These are phyloP conservation scores for Alternaria novae-zelandiae DNA, from an alignment of 2,329 filamentous ascomycete genomes.

Conservation along the genomic window DNA sequence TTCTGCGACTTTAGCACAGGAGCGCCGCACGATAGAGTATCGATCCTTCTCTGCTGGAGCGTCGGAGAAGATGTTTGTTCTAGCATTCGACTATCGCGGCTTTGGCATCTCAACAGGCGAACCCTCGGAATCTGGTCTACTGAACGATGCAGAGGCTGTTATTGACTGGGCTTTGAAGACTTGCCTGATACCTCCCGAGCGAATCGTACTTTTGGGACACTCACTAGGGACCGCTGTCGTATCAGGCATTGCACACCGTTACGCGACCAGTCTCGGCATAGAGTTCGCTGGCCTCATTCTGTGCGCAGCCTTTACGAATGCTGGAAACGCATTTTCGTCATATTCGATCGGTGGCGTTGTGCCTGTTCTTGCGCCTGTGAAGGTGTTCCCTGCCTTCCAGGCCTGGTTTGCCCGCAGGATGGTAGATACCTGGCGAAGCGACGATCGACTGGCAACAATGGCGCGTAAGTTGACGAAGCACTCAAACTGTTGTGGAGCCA, in stretches of 20 bases:
- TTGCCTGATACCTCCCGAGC: constrained; percentile 69
- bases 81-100: constrained; percentile 91
- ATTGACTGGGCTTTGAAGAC: constrained; percentile 76
- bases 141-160: constrained; percentile 76
- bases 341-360: constrained; percentile 80
- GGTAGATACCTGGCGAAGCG: constrained; percentile 80
- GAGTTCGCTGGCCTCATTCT: constrained; percentile 83
- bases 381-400: constrained; percentile 68
- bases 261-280: constrained; percentile 58
- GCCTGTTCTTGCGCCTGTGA: constrained; percentile 77
- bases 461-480: constrained; percentile 44
- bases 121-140: constrained; percentile 80
- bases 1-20: constrained; percentile 77
- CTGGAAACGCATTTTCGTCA: constrained; percentile 74
- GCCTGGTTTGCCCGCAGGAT: constrained; percentile 69
- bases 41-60: constrained; percentile 73
- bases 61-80: constrained; percentile 64
- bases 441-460: constrained; percentile 67
- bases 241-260: constrained; percentile 74
- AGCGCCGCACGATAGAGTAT: constrained; percentile 77
- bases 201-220: constrained; percentile 83
- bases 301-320: constrained; percentile 77
- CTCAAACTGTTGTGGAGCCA: not conserved
- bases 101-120: constrained; percentile 81
- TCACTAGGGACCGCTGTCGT: constrained; percentile 88